Evolutionary conservation across 108 stramenopile genomes (phyloP).

Genomic region (Skeletonema costatum): DNA sequence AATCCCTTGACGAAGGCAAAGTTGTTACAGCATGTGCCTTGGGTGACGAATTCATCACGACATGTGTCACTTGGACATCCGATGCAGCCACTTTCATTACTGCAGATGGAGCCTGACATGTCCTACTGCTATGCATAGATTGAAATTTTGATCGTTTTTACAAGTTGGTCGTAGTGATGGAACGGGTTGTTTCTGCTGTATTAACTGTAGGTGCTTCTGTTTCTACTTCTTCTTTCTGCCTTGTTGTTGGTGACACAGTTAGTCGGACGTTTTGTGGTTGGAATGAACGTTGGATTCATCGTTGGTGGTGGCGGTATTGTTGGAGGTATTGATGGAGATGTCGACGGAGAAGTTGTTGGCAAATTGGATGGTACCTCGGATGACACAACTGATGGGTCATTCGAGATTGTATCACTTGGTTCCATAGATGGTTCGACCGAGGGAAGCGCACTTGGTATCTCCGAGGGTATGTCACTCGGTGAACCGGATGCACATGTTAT

Average conservation of each 20-base stretch:
- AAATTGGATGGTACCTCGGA: background rate
- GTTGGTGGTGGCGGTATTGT: background rate
- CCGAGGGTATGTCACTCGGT: background rate
- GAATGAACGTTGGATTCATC: background rate
- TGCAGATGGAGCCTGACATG: slow-evolving; percentile 1
- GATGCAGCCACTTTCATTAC: background rate
- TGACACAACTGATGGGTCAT: background rate
- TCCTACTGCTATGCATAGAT: background rate
- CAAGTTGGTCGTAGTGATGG: slow-evolving; percentile 11
- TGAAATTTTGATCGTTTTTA: slow-evolving; percentile 1
- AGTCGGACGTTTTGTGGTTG: background rate
- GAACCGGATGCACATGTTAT: background rate
- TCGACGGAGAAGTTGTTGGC: background rate
- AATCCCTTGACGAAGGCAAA: background rate
- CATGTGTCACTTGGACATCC: background rate
- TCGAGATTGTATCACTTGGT: background rate
- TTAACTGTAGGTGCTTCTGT: background rate
- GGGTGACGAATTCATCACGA: background rate
- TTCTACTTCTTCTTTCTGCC: background rate
- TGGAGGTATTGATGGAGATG: background rate
- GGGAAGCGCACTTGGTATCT: background rate
- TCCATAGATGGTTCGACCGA: background rate
- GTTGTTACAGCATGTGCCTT: slow-evolving; percentile 1
- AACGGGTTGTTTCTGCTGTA: background rate
- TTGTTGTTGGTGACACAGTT: background rate